Base-by-base conservation (phyloP, 2,329 filamentous ascomycete species). In the Neofusicoccum kwambonambiense region DNA sequence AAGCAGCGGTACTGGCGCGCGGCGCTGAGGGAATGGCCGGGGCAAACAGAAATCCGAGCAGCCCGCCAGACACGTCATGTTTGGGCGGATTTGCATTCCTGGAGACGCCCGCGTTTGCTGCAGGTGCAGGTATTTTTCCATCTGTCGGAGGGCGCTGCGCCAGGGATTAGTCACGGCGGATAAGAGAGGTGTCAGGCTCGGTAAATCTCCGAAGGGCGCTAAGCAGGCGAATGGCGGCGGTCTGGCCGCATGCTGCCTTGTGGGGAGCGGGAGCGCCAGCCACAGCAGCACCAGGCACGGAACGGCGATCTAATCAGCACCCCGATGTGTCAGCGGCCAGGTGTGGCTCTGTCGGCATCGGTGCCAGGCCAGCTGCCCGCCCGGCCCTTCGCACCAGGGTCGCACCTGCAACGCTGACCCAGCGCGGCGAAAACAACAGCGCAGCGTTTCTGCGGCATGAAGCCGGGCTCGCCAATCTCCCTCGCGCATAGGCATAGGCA, bases 401-500 rank as follows among this genome's bases (percentile, higher is more conserved):
- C 39, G 22, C 54, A 35, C 13, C 22, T 19, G 22, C 39, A 44
- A 15, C 49, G 27, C 45, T 13, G 37, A 37, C 54, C 41, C 12
- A 19, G 52, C 39, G 52, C 37, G 19, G 15, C 41, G 31, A 9
- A 58, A 44, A 58, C 54, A 34, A 35, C 41, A 45, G 9, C 6
- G 54, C 31, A 12, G 54, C 56, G 56, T 60, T 60, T 60, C 56
- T 22, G 56, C 56, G n/a, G 41, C 41, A 47, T 35, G 42, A 47
- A 13, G 17, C 42, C 42, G 31, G 8, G 15, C 31, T 60, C 56
- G 56, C 56, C 27, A 47, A 49, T 47, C 56, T 60, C 42, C 9
- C 19, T 11, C 3, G 22, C 27, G 41, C 31, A 27, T 12, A 17
- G 35, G 41, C 31, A 27, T 12, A 17, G 35, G 6, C 13, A 13